Evolutionary conservation across 805 yeast species (phyloP).

Genomic region (Lachancea mirantina): DNA sequence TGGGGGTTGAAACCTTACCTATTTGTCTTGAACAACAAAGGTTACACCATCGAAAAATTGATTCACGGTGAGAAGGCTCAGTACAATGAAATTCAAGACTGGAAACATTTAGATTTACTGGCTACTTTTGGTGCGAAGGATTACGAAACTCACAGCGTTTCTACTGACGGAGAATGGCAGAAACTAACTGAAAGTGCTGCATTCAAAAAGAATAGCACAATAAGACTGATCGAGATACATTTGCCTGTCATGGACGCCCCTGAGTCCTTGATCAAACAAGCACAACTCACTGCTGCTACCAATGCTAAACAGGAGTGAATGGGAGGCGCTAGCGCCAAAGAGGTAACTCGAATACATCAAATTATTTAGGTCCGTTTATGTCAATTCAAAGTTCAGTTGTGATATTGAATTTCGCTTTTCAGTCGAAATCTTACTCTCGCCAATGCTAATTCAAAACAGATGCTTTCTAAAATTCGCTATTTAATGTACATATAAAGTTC

Average conservation of each 20-base stretch:
- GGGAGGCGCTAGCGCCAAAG: no score
- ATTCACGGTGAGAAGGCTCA: conserved; percentile 69
- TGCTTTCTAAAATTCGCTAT: no score
- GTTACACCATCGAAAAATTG: conserved; percentile 85
- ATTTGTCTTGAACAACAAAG: conserved; percentile 73
- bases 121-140: conserved; percentile 54
- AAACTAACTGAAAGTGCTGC: conserved; percentile 33
- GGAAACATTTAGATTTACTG: conserved; percentile 74
- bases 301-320: conserved; percentile 31
- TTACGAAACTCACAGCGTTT: conserved; percentile 26
- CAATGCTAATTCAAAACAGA: no score
- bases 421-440: no score
- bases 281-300: conserved; percentile 47
- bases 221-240: conserved; percentile 53
- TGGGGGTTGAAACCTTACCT: conserved; percentile 58
- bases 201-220: conserved; percentile 28
- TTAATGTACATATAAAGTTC: no score
- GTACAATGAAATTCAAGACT: conserved; percentile 75
- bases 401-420: no score
- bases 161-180: conserved; percentile 35
- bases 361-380: no score
- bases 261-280: conserved; percentile 59
- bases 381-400: no score
- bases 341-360: no score
- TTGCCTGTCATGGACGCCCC: conserved; percentile 59